phyloP scores from a whole-genome alignment of 1,139 yeast genomes.

The Zygoascus sp. region DNA sequence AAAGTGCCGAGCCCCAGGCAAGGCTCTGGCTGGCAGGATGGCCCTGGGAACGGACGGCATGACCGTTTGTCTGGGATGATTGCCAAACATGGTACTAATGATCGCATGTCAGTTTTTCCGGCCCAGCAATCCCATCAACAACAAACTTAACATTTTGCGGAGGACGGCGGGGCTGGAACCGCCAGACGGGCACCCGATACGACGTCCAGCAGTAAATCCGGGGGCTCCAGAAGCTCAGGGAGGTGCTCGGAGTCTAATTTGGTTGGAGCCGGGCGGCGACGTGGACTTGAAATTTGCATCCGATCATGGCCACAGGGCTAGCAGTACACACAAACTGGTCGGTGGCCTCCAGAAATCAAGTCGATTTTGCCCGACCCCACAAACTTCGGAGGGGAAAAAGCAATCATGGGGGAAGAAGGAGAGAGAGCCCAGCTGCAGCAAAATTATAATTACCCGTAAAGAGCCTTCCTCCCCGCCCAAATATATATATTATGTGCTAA shows the following conservation, averaged over 20 bases:
- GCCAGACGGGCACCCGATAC: neutral
- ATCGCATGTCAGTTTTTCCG: neutral
- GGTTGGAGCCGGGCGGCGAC: too few species aligned
- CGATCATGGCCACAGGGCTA: too few species aligned
- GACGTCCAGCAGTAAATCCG: too few species aligned
- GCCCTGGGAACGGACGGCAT: too few species aligned
- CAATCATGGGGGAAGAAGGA: too few species aligned
- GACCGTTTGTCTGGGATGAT: neutral
- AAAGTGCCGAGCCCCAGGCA: too few species aligned
- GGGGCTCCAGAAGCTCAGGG: neutral
- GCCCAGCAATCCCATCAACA: too few species aligned
- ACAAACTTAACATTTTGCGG: neutral
- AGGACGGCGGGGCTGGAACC: neutral
- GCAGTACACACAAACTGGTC: too few species aligned
- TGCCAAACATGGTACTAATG: neutral
- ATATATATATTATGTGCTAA: neutral
- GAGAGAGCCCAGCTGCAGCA: neutral
- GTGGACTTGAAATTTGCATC: neutral
- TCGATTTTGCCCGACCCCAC: neutral
- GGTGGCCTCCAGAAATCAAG: neutral
- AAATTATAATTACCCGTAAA: neutral
- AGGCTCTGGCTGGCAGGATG: too few species aligned
- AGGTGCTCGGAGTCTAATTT: too few species aligned
- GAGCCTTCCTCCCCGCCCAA: neutral
- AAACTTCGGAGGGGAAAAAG: neutral